Conservation (phyloP, 169 alveolate species). For the Nephromyces sp. region DNA sequence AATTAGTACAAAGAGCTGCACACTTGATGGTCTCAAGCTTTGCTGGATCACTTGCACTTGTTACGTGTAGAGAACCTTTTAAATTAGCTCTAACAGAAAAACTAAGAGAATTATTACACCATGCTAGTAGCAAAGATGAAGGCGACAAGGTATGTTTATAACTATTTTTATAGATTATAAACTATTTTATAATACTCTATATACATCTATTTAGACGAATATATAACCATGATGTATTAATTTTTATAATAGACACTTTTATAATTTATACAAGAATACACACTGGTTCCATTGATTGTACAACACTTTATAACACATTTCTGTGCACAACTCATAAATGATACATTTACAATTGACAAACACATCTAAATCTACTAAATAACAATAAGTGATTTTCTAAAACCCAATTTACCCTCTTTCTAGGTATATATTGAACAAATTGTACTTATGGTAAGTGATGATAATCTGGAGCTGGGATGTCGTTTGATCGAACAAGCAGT, state of each 20-base stretch:
- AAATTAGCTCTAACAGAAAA: slow-evolving; percentile 57
- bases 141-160: slow-evolving; percentile 23
- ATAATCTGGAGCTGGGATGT: slow-evolving; percentile 86
- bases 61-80: slow-evolving; percentile 83
- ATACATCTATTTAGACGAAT: too few species aligned
- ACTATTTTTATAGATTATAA: background rate
- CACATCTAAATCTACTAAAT: too few species aligned
- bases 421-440: slow-evolving; percentile 25
- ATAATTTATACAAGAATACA: too few species aligned
- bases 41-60: slow-evolving; percentile 89
- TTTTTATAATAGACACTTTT: too few species aligned
- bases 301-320: too few species aligned
- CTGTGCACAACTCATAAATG: too few species aligned
- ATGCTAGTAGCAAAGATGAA: slow-evolving; percentile 20
- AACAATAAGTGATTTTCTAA: too few species aligned
- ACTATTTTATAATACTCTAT: too few species aligned
- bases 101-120: slow-evolving; percentile 16
- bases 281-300: too few species aligned
- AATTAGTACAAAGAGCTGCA: slow-evolving; percentile 77
- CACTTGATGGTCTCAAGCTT: slow-evolving; percentile 77
- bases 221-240: too few species aligned
- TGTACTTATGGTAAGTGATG: slow-evolving; percentile 21
- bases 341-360: too few species aligned
- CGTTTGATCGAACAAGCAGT: slow-evolving; percentile 83
- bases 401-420: background rate